Conservation (phyloP, 179 eudicot species). For the Vitellaria paradoxa region DNA sequence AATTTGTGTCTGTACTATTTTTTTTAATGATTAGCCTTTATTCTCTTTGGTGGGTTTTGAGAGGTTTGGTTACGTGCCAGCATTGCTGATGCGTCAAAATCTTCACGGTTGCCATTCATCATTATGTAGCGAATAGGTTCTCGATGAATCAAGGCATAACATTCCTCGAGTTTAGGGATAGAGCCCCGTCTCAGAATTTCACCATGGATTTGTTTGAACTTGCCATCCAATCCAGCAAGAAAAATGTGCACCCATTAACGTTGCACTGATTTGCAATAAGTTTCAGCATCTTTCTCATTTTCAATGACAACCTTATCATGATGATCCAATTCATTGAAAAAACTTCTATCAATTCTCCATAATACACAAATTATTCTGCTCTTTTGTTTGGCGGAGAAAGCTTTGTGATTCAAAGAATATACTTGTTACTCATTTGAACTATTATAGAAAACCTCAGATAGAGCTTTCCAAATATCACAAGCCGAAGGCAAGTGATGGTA, state of each 20-base stretch:
- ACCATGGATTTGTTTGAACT: slow-evolving; percentile 19
- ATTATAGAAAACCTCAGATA: slow-evolving; percentile 20
- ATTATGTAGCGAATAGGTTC: not conserved
- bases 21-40: no score
- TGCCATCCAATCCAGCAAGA: slow-evolving; percentile 16
- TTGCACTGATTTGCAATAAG: not conserved
- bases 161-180: slow-evolving; percentile 13
- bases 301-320: slow-evolving; percentile 11
- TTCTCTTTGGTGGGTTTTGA: no score
- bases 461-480: slow-evolving; percentile 18
- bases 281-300: not conserved
- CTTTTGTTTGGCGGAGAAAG: slow-evolving; percentile 21
- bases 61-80: no score
- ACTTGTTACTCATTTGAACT: slow-evolving; percentile 21
- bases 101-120: slow-evolving; percentile 8
- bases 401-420: slow-evolving; percentile 18
- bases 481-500: not conserved
- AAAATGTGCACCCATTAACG: not conserved
- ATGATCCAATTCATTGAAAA: slow-evolving; percentile 23
- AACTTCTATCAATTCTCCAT: slow-evolving; percentile 20
- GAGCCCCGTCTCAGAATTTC: slow-evolving; percentile 18
- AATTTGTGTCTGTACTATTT: no score
- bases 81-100: no score
- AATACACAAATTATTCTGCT: slow-evolving; percentile 10
- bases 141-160: slow-evolving; percentile 10